Evolutionary conservation across 208 protist species (phyloP).

Genomic region (Tritrichomonas musculus): DNA sequence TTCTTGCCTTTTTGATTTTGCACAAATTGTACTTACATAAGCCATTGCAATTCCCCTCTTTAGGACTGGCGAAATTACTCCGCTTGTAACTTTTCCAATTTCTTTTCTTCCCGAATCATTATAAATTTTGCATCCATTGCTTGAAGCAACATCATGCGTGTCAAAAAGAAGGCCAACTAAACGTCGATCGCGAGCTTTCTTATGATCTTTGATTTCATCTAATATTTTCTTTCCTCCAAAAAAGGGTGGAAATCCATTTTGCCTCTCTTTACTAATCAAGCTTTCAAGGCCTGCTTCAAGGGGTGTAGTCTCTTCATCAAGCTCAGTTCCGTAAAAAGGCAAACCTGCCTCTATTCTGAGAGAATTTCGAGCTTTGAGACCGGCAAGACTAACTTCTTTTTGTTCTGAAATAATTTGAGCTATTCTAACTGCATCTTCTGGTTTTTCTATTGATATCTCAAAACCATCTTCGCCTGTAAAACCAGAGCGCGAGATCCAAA

Average conservation of each 20-base stretch:
- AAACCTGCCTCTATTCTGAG: constrained; percentile 88
- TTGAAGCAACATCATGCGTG: constrained; percentile 67
- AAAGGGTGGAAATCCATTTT: not conserved
- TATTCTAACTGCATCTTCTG: not conserved
- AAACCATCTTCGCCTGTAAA: constrained; percentile 98
- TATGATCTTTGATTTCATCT: not conserved
- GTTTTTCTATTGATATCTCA: constrained; percentile 69
- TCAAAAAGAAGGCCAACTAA: constrained; percentile 73
- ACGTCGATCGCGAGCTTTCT: constrained; percentile 52
- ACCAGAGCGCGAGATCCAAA: constrained; percentile 71
- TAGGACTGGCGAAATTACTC: constrained; percentile 71
- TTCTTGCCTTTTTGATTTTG: not conserved
- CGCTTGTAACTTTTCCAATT: constrained; percentile 78
- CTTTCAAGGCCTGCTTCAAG: constrained; percentile 81
- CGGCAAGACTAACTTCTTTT: constrained; percentile 34
- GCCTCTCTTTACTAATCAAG: constrained; percentile 73
- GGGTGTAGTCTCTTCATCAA: constrained; percentile 77
- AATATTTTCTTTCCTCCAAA: constrained; percentile 34
- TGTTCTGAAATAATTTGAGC: not conserved
- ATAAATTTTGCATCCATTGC: constrained; percentile 63
- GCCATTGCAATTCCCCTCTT: constrained; percentile 73
- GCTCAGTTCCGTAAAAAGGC: constrained; percentile 92
- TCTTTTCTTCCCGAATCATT: constrained; percentile 51
- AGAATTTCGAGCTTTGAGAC: constrained; percentile 82
- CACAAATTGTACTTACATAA: constrained; percentile 65